These are phyloP conservation scores for Cryptomeria japonica DNA, from an alignment of 75 land plant genomes.

Conservation along the genomic window DNA sequence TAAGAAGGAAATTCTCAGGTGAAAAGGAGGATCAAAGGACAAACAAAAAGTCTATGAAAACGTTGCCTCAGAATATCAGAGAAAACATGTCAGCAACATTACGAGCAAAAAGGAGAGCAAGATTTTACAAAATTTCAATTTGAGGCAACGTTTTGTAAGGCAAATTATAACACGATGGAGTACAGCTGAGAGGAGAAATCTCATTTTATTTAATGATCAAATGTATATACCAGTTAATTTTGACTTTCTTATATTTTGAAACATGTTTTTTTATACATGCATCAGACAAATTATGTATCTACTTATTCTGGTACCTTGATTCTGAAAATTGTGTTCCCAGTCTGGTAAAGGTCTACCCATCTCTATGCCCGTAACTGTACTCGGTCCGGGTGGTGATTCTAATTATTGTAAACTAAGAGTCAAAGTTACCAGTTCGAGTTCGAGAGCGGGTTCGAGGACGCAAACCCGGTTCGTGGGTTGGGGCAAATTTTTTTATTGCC, in stretches of 20 bases:
- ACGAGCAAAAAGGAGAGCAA: neutral
- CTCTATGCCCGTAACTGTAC: neutral
- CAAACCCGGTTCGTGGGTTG: too few species aligned
- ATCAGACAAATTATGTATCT: neutral
- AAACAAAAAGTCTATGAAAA: too few species aligned
- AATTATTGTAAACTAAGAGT: too few species aligned
- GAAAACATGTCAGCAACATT: neutral
- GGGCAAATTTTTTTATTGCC: too few species aligned
- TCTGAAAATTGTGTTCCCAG: neutral
- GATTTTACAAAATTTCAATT: neutral
- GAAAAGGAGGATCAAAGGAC: too few species aligned
- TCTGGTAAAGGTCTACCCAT: neutral
- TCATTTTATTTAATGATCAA: neutral
- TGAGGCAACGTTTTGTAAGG: neutral
- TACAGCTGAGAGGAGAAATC: neutral
- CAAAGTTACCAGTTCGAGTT: too few species aligned
- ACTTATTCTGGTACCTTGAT: neutral
- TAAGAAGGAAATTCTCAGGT: neutral
- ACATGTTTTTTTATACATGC: too few species aligned
- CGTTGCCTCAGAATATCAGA: too few species aligned
- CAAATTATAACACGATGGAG: neutral
- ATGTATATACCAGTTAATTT: neutral
- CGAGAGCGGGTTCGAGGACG: too few species aligned
- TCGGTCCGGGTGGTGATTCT: neutral
- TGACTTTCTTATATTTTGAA: too few species aligned